These are phyloP conservation scores for Luffa acutangula DNA, from an alignment of 306 rosid genomes.

Conservation along the genomic window DNA sequence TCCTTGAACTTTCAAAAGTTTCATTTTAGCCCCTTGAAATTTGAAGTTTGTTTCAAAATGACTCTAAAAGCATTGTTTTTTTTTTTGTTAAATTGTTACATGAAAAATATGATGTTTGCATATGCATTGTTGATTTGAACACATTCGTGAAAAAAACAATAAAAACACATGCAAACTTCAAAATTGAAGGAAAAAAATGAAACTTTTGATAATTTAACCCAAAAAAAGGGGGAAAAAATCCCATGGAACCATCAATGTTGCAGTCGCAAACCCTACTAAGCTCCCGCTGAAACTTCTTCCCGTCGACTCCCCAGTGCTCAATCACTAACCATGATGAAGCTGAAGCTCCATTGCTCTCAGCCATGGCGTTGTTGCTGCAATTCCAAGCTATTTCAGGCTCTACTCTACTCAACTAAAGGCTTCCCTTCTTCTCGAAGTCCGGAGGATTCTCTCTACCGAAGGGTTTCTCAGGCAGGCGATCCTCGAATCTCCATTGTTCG, in stretches of 20 bases:
- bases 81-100: too few relatives aligned
- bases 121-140: too few relatives aligned
- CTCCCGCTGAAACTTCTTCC: not conserved
- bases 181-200: too few relatives aligned
- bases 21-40: too few relatives aligned
- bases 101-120: too few relatives aligned
- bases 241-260: not conserved
- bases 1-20: too few relatives aligned
- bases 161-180: too few relatives aligned
- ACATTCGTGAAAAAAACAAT: too few relatives aligned
- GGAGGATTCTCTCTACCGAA: constrained; percentile 24
- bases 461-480: constrained; percentile 21
- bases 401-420: constrained; percentile 15
- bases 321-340: constrained; percentile 14
- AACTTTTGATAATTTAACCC: too few relatives aligned
- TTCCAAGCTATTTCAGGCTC: constrained; percentile 9
- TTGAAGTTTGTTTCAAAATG: too few relatives aligned
- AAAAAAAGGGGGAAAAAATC: not conserved
- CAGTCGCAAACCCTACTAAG: not conserved
- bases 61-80: too few relatives aligned
- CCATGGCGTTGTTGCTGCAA: constrained; percentile 12
- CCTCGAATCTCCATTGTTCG: constrained; percentile 30
- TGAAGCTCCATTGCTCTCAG: constrained; percentile 25
- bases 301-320: not conserved
- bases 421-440: not conserved